Evolutionary conservation across 1,284 basidiomycete genomes (phyloP), one percentile per base, ranked within the genome.

Genomic region (Grifola frondosa): DNA sequence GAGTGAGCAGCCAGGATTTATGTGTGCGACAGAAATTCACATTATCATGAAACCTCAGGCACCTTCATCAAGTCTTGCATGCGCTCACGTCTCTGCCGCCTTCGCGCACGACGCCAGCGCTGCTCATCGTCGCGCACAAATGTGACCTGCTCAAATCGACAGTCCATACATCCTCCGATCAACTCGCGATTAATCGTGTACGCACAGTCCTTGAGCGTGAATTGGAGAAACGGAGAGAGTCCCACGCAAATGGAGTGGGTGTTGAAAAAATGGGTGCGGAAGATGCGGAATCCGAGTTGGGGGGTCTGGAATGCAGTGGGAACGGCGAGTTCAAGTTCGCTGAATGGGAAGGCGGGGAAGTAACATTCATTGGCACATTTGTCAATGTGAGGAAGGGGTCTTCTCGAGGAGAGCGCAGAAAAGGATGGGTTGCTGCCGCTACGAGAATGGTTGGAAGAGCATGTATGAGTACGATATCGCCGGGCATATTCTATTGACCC

Each of bases 261-360:
- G 69, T 91, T 8, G 88, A 89, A 57, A 78, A 80, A 25, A 64
- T 90, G 4, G 88, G 86, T 2, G 54, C 46, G 11, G 61, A 63
- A 24, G 62, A 53, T 4, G 48, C 56, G 12, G 59, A 61, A 32
- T 55, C 60, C 6, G 60, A 62, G 49, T 19, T 62, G 24, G 57
- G 59, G 5, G 61, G 61, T 8, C 47, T 64, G 41, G 62, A 62
- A 40, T 62, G 60, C 44, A 44, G 48, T 6, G 63, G 59, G 7
- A 73, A 69, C 9, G 73, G 71, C 1, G 57, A 66, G 15, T 89
- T 89, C 69, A 78, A 68, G 53, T 90, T 91, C 56, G 71, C 71
- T 3, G 77, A 83, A 34, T 91, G 88, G 88, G 88, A 90, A 53
- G 88, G 85, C 3, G 87, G 88, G 7, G 81, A 88, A 21, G 67